Base-by-base conservation (phyloP, 2,329 filamentous ascomycete genomes). In the Bimuria novae-zelandiae region DNA sequence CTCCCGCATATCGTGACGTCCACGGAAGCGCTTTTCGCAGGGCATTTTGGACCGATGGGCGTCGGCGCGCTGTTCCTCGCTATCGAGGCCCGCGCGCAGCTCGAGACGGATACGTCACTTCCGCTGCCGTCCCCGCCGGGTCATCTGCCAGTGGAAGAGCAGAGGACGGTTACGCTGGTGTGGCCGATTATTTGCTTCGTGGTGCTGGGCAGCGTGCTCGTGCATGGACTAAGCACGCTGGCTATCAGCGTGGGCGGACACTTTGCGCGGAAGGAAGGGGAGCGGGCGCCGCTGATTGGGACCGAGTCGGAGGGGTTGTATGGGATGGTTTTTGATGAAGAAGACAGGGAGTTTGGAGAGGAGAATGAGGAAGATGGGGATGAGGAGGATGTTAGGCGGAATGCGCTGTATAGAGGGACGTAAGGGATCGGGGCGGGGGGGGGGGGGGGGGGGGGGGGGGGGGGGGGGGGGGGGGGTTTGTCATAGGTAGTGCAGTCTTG, bases 31-130 rank as follows among this genome's bases (percentile, higher is more conserved):
- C 63, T 84, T 0, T 84, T 84, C 64, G 76, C 75, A 37, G 81
- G 82, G 0, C 82, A 84, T 61, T 84, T 84, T 52, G 81, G 81
- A 0, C 81, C 81, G 7, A 84, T 84, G 77, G 82, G 82, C 16
- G 75, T 84, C 1, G 82, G 81, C 2, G 82, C 79, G 0, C 65
- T 84, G 6, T 84, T 84, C 67, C 75, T 84, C 1, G 80, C 81
- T 1, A 82, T 84, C 40, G 82, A 84, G 71, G 79, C 80, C 0
- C 70, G 80, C 21, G 80, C 78, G 0, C 73, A 81, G 52, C 72
- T 84, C 0, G 81, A 84, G 58, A 82, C 75, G 0, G 77, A 75
- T 8, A 76, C 74, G 0, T 77, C 76, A 4, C 58, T 75, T 1
- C 80, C 80, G 2, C 60, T 79, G 8, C 71, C 76, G 1, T 66